Conservation (phyloP, 1,284 basidiomycete species). For the Ustilago loliicola region DNA sequence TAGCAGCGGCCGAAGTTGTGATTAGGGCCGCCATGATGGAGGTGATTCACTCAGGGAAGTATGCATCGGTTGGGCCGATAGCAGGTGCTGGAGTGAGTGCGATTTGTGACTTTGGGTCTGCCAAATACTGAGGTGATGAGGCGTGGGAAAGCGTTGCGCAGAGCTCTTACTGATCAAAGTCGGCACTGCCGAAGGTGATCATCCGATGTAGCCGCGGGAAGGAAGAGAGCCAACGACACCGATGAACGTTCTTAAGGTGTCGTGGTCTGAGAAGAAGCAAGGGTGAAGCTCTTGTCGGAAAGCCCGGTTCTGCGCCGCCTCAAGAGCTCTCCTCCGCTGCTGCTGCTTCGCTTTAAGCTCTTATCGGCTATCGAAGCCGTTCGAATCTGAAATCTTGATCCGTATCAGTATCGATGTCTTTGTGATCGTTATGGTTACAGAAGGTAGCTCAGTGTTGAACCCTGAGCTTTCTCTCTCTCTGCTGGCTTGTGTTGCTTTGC, state of each 20-base stretch:
- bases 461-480: background rate
- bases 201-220: too few relatives aligned
- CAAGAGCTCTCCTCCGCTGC: background rate
- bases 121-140: background rate
- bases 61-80: background rate
- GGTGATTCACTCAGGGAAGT: background rate
- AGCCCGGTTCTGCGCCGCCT: background rate
- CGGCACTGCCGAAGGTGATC: background rate
- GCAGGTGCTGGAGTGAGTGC: background rate
- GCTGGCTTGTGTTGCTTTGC: constrained; percentile 14
- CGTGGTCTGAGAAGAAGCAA: too few relatives aligned
- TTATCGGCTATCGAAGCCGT: background rate
- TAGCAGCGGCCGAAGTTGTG: background rate
- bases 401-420: background rate
- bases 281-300: too few relatives aligned
- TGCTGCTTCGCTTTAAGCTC: background rate
- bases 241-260: too few relatives aligned
- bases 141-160: background rate
- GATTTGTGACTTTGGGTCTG: background rate
- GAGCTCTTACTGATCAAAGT: background rate
- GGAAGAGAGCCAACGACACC: too few relatives aligned
- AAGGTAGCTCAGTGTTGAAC: background rate
- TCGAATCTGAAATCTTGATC: background rate
- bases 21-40: constrained; percentile 22
- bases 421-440: too few relatives aligned